Percentiles rank a stretch among this genome's conserved stretches.
Conservation (phyloP, 768 basidiomycete species). For the Lyophyllum atratum region DNA sequence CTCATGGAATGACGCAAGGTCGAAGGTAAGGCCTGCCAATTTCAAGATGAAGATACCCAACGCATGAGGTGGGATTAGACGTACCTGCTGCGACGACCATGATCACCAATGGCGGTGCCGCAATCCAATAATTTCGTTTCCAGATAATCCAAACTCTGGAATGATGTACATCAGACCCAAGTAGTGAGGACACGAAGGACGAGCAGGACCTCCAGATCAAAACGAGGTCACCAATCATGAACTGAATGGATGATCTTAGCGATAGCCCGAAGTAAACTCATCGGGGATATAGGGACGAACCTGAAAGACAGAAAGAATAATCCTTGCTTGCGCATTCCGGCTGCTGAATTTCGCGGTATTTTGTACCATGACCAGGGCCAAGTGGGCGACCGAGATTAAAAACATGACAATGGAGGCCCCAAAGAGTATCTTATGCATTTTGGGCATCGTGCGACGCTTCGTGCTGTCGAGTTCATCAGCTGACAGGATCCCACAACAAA, state of each 20-base stretch:
- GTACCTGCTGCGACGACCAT: slow-evolving; percentile 8
- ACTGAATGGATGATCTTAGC: neutral
- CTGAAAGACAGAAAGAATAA: slow-evolving; percentile 14
- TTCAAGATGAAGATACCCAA: neutral
- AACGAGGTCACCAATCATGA: slow-evolving; percentile 15
- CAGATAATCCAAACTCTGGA: slow-evolving; percentile 19
- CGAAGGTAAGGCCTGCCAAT: slow-evolving; percentile 8
- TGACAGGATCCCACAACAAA: neutral
- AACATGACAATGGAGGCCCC: slow-evolving; percentile 15
- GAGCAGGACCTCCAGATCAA: slow-evolving; percentile 17
- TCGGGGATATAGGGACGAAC: neutral
- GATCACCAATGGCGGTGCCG: slow-evolving; percentile 7
- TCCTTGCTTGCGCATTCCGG: neutral
- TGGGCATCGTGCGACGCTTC: slow-evolving; percentile 6
- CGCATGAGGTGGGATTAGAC: neutral
- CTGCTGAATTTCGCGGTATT: neutral
- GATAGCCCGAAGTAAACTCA: neutral
- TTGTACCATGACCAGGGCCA: slow-evolving; percentile 9
- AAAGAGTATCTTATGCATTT: slow-evolving; percentile 8
- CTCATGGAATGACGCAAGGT: neutral
- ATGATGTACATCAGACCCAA: neutral
- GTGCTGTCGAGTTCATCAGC: neutral
- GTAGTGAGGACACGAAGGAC: too few relatives aligned
- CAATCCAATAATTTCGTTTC: slow-evolving; percentile 14
- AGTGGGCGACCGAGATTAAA: slow-evolving; percentile 6